Evolutionary conservation across 371 early-diverging fungal species (phyloP).

Genomic region (Phascolomyces articulosus): DNA sequence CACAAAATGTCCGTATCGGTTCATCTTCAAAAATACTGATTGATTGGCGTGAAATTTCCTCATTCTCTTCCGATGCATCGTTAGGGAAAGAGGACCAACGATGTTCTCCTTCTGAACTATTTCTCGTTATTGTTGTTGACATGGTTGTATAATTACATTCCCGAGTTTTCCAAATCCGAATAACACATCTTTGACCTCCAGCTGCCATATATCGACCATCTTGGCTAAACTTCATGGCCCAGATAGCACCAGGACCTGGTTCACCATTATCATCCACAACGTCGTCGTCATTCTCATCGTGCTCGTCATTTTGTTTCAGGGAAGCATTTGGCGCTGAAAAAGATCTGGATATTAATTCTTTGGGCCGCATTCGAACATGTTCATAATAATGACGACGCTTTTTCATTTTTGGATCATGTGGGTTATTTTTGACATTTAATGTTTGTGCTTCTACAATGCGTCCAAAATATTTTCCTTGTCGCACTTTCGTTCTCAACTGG

Average conservation of each 20-base stretch:
- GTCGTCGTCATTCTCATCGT: not conserved
- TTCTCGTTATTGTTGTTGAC: not conserved
- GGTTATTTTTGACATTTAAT: constrained; percentile 4
- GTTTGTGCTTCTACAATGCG: constrained; percentile 40
- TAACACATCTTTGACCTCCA: constrained; percentile 73
- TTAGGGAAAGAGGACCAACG: not conserved
- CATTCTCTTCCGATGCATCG: not conserved
- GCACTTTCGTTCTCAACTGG: constrained; percentile 37
- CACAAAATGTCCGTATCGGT: constrained; percentile 69
- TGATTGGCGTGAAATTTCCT: not conserved
- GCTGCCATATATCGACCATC: constrained; percentile 82
- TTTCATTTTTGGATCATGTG: not conserved
- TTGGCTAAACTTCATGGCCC: constrained; percentile 72
- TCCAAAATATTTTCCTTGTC: constrained; percentile 30
- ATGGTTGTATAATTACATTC: constrained; percentile 17
- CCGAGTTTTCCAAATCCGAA: constrained; percentile 75
- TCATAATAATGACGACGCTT: not conserved
- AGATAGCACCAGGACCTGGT: constrained; percentile 31
- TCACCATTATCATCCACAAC: not conserved
- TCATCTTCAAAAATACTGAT: constrained; percentile 63
- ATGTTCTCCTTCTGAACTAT: not conserved
- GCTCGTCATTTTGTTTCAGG: constrained; percentile 6
- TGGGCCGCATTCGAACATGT: constrained; percentile 17
- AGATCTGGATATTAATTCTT: not conserved
- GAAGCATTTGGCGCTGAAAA: not conserved